These are phyloP conservation scores for Aphanomyces stellatus DNA, from an alignment of 352 stramenopile genomes.

Conservation along the genomic window DNA sequence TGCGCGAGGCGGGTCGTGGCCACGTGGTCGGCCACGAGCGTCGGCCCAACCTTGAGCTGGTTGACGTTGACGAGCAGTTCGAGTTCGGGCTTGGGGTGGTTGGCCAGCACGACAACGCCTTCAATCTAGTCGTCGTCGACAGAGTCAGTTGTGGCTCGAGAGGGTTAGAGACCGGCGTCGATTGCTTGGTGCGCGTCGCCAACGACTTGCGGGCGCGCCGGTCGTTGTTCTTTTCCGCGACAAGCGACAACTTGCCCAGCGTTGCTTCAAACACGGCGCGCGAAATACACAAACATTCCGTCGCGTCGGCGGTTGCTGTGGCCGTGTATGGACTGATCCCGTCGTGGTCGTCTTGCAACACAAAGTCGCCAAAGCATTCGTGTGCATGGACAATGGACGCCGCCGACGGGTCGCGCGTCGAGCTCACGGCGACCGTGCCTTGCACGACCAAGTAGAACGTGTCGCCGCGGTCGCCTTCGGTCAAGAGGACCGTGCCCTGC, in stretches of 20 bases:
- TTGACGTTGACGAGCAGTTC: constrained; percentile 42
- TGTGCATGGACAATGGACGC: constrained; percentile 29
- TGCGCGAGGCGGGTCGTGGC: constrained; percentile 67
- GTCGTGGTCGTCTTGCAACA: not conserved
- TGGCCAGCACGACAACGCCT: constrained; percentile 51
- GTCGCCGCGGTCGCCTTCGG: constrained; percentile 77
- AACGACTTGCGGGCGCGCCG: constrained; percentile 53
- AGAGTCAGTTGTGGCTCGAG: not conserved
- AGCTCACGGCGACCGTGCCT: constrained; percentile 55
- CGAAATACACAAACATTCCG: constrained; percentile 80
- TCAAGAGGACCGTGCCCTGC: constrained; percentile 77
- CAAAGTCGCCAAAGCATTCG: constrained; percentile 65
- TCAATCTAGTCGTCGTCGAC: constrained; percentile 26
- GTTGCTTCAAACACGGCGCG: constrained; percentile 62
- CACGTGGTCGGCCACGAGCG: constrained; percentile 60
- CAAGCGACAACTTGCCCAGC: constrained; percentile 64
- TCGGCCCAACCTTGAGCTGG: constrained; percentile 61
- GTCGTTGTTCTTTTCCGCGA: constrained; percentile 80
- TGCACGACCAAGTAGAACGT: constrained; percentile 85
- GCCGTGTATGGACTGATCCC: constrained; percentile 55
- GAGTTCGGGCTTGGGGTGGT: constrained; percentile 1
- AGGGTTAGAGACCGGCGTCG: constrained; percentile 50
- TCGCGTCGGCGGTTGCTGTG: constrained; percentile 54
- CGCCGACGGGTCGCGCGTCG: constrained; percentile 39
- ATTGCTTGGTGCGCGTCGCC: constrained; percentile 47